These are phyloP conservation scores for Emmonsiellopsis sp. DNA, from an alignment of 2,329 filamentous ascomycete genomes.

Conservation along the genomic window DNA sequence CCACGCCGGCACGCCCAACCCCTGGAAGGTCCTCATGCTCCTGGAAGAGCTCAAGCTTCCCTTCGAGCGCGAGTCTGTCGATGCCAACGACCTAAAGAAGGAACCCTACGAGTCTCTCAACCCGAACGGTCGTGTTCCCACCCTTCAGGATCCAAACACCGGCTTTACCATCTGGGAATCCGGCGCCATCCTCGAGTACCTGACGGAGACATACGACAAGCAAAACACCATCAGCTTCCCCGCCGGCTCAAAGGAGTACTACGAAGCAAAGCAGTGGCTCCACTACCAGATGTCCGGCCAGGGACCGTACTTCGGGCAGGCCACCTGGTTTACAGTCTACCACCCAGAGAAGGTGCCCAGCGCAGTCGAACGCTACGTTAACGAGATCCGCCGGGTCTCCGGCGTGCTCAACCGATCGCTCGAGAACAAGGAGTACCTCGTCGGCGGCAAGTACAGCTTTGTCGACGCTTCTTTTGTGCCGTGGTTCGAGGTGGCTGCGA, in stretches of 20 bases:
- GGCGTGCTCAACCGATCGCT: constrained; percentile 34
- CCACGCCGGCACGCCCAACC: constrained; percentile 1
- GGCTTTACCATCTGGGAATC: constrained; percentile 30
- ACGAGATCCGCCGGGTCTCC: constrained; percentile 31
- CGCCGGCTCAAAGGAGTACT: constrained; percentile 20
- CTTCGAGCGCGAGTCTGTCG: background rate
- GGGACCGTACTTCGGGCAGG: constrained; percentile 30
- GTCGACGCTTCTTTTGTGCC: constrained; percentile 33
- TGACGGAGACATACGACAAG: constrained; percentile 33
- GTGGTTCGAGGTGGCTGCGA: constrained; percentile 21
- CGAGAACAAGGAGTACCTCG: constrained; percentile 28
- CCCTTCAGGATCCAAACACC: constrained; percentile 30
- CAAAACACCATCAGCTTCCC: constrained; percentile 28
- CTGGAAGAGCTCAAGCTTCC: constrained; percentile 1
- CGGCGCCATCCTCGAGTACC: constrained; percentile 30
- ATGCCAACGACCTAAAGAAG: background rate
- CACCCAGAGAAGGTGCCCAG: constrained; percentile 30
- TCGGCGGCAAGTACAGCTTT: constrained; percentile 35
- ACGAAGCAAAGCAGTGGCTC: constrained; percentile 31
- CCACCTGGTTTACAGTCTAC: constrained; percentile 26
- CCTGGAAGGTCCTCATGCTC: background rate
- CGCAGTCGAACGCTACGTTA: constrained; percentile 31
- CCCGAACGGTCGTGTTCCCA: constrained; percentile 35
- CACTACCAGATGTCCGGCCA: constrained; percentile 34
- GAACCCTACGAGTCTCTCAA: constrained; percentile 20